Base-by-base conservation (phyloP, 345 rosid genomes). In the Lumnitzera littorea region DNA sequence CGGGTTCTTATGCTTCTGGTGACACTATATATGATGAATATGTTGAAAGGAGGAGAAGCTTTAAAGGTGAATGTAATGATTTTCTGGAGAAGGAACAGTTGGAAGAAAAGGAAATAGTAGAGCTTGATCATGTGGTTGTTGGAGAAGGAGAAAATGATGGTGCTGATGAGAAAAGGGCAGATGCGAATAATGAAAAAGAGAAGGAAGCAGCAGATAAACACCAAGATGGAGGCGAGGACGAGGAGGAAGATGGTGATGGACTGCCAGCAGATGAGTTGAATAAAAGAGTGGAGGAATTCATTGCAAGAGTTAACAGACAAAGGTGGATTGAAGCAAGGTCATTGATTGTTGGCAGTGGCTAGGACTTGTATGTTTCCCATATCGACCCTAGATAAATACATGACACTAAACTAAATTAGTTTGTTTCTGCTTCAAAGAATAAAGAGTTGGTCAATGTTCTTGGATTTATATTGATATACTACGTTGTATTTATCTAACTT, bases 301-400 rank as follows among this genome's bases (percentile, higher is more conserved):
- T 86, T 54, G 85, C 85, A 14, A 86, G 82, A 70, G 79, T 86
- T 59, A 81, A 83, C 48, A 79, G 58, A 63, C 82, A 81, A 74
- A 68, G 92, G 74, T 70, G 67, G 82, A 62, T 77, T 54, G 89
- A 86, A 76, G 73, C 63, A 10, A 69, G 66, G 50, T 69, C 53
- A 24, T 13, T 68, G 11, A 52, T 67, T 36, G 43, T 36, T 36
- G 43, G 43, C 10, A 7, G 43, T 6, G 43, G 9, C 7, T 36
- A 9, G 43, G 7, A 36, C 43, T 36, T 36, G 43, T 1, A 4
- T 36, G 43, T 36, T 36, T 36, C 43, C 43, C 43, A 4, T 9
- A 7, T 36, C 10, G 11, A 36, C 43, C 43, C 43, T 36, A 6
- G 43, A 36, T 5, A 36, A 36, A 27, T 27, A 27, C 4, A 27